Conservation (phyloP, 164 flowering plant genomes). For the Tinospora cordifolia region DNA sequence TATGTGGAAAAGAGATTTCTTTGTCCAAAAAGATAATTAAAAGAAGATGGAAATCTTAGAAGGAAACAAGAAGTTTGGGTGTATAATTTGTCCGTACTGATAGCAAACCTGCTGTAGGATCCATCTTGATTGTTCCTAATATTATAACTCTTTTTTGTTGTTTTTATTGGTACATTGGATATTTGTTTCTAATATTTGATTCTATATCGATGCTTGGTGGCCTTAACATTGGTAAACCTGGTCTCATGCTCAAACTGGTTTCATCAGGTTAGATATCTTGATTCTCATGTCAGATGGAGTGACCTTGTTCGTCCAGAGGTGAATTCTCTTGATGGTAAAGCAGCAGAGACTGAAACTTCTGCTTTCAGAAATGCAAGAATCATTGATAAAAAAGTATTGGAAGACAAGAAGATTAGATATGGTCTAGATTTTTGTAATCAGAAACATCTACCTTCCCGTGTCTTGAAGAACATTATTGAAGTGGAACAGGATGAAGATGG, state of each 20-base stretch:
- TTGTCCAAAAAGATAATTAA: no score
- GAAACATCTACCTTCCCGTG: slow-evolving; percentile 82
- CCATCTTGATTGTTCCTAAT: no score
- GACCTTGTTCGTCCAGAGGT: slow-evolving; percentile 87
- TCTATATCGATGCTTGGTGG: neutral
- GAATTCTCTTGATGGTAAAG: slow-evolving; percentile 57
- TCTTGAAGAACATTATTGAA: slow-evolving; percentile 64
- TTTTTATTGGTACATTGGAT: no score
- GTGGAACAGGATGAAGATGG: slow-evolving; percentile 52
- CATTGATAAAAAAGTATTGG: slow-evolving; percentile 51
- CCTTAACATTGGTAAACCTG: neutral
- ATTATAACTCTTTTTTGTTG: neutral
- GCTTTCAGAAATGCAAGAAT: slow-evolving; percentile 76
- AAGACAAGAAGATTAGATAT: slow-evolving; percentile 54
- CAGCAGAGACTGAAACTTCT: slow-evolving; percentile 64
- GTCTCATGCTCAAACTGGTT: slow-evolving; percentile 11
- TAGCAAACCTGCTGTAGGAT: no score
- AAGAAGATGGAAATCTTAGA: no score
- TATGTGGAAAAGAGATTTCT: no score
- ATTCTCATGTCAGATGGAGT: slow-evolving; percentile 74
- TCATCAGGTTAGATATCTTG: slow-evolving; percentile 81
- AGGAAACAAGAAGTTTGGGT: no score
- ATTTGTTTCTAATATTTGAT: neutral
- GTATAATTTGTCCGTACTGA: no score
- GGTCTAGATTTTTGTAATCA: slow-evolving; percentile 67